Conservation (phyloP, 2,329 filamentous ascomycete species). For the Penicillium sp. region DNA sequence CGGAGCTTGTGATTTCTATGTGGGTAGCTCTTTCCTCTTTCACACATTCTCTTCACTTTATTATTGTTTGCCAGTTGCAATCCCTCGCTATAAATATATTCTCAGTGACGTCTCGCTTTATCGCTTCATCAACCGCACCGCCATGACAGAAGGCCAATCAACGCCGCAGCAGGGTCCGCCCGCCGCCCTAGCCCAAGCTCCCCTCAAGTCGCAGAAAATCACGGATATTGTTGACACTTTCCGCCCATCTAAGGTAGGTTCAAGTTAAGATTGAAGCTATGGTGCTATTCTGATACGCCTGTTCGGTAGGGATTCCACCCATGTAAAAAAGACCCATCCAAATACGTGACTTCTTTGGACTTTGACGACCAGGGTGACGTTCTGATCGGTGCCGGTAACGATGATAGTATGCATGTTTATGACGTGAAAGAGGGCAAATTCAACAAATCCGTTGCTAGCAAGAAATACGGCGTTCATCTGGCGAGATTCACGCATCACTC, state of each 20-base stretch:
- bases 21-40: neutral
- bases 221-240: conserved; percentile 75
- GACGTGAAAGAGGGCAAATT: conserved; percentile 87
- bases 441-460: conserved; percentile 84
- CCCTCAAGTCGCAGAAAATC: conserved; percentile 59
- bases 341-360: conserved; percentile 82
- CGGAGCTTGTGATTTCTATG: neutral
- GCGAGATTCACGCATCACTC: conserved; percentile 92
- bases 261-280: conserved; percentile 12
- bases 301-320: conserved; percentile 31
- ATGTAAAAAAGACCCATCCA: conserved; percentile 42
- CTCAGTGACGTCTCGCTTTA: neutral
- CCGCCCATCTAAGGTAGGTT: conserved; percentile 70
- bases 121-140: neutral
- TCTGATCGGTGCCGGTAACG: conserved; percentile 84
- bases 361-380: conserved; percentile 95
- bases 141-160: conserved; percentile 31
- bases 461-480: conserved; percentile 94
- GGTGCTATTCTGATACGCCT: conserved; percentile 11
- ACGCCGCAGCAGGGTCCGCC: conserved; percentile 22
- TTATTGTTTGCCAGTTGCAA: neutral
- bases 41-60: neutral
- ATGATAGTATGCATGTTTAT: conserved; percentile 94
- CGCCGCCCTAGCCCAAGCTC: conserved; percentile 27
- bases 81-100: neutral